phyloP scores from a whole-genome alignment of 768 basidiomycete species.

The Suillus hirtellus region DNA sequence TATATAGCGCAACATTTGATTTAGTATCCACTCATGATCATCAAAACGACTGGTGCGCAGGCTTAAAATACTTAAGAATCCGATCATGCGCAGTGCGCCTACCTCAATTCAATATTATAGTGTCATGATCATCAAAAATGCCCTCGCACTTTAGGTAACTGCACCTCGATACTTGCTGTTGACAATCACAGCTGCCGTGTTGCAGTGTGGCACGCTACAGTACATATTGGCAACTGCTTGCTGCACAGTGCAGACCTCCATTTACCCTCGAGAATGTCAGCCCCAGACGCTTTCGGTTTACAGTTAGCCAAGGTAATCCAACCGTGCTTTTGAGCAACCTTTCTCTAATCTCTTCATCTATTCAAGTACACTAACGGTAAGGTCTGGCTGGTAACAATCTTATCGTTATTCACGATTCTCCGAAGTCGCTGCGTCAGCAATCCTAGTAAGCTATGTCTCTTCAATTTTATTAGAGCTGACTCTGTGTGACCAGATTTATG shows the following conservation, averaged over 20 bases:
- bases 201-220: background rate
- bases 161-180: background rate
- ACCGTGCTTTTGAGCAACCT: background rate
- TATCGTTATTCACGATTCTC: background rate
- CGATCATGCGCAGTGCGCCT: no score
- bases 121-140: no score
- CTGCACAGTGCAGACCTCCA: background rate
- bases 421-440: constrained; percentile 1
- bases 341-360: background rate
- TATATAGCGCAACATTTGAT: no score
- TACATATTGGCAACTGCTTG: background rate
- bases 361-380: background rate
- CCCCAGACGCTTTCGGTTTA: background rate
- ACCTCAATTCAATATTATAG: no score
- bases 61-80: no score
- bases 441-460: background rate
- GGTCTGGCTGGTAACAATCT: background rate
- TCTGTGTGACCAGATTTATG: background rate
- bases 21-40: no score
- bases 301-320: constrained; percentile 1
- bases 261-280: background rate
- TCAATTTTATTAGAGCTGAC: no score
- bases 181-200: background rate
- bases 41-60: no score
- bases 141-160: no score